These are phyloP conservation scores for Wallacemonas sp. DNA, from an alignment of 208 protist species.

Conservation along the genomic window DNA sequence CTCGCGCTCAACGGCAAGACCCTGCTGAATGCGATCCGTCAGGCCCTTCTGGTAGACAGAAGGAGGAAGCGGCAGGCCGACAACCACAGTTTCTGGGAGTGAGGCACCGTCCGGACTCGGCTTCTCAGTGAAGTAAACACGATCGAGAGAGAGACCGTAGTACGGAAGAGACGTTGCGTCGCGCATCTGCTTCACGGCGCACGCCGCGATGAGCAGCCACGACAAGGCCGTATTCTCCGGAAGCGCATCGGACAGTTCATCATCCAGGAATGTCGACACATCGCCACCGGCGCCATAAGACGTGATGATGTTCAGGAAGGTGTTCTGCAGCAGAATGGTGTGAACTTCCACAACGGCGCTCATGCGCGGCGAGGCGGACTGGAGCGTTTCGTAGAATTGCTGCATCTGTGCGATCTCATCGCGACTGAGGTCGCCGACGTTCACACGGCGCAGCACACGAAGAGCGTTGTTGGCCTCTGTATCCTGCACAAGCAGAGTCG, in stretches of 20 bases:
- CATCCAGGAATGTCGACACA: slow-evolving; percentile 54
- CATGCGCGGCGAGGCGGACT: slow-evolving; percentile 12
- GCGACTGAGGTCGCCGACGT: slow-evolving; percentile 41
- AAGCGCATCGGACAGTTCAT: slow-evolving; percentile 30
- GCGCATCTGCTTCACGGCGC: slow-evolving; percentile 49
- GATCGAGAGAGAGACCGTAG: slow-evolving; percentile 57
- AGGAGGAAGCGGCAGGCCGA: slow-evolving; percentile 66
- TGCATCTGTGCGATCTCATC: slow-evolving; percentile 26
- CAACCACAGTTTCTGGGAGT: slow-evolving; percentile 18
- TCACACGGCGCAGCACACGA: slow-evolving; percentile 69
- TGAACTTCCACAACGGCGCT: slow-evolving; percentile 51
- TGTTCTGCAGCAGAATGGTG: slow-evolving; percentile 51
- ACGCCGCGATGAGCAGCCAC: slow-evolving; percentile 56
- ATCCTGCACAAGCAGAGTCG: slow-evolving; percentile 81
- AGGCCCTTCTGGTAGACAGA: slow-evolving; percentile 50
- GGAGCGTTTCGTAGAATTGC: slow-evolving; percentile 44
- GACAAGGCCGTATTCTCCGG: slow-evolving; percentile 37
- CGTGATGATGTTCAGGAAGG: slow-evolving; percentile 69
- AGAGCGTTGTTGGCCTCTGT: slow-evolving; percentile 46
- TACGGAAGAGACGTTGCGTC: slow-evolving; percentile 24
- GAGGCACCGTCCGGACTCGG: slow-evolving; percentile 12
- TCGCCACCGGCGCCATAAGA: slow-evolving; percentile 56
- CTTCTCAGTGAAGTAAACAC: slow-evolving; percentile 41
- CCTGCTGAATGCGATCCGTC: slow-evolving; percentile 38
- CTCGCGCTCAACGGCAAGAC: slow-evolving; percentile 46